These are phyloP conservation scores for Cynara cardunculus DNA, from an alignment of 129 eudicot species.

Conservation along the genomic window DNA sequence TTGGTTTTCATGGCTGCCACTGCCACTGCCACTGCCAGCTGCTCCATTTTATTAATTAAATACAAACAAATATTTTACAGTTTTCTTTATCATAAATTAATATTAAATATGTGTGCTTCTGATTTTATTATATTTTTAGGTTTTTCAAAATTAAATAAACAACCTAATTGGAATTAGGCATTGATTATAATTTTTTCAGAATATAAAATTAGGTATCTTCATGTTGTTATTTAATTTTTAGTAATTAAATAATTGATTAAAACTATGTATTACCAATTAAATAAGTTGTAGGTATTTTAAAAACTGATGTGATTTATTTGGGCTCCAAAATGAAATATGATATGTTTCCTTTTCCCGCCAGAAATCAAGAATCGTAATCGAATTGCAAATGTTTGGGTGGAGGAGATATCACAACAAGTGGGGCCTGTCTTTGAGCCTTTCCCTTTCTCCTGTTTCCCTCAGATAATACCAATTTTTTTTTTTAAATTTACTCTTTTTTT, in stretches of 20 bases:
- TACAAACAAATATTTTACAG: background rate
- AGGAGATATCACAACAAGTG: slow-evolving; percentile 27
- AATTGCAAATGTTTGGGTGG: background rate
- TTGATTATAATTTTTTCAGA: too few species aligned
- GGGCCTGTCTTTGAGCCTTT: slow-evolving; percentile 27
- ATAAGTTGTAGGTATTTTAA: too few species aligned
- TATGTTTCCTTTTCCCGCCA: slow-evolving; percentile 60
- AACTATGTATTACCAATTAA: background rate
- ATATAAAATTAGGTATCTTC: too few species aligned
- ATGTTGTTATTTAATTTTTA: too few species aligned
- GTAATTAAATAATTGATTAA: too few species aligned
- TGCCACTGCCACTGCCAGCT: too few species aligned
- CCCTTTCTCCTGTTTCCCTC: slow-evolving; percentile 32
- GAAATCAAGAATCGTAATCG: slow-evolving; percentile 25
- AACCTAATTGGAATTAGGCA: too few species aligned
- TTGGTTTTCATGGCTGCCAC: slow-evolving; percentile 16
- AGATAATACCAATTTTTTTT: background rate
- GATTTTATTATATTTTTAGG: too few species aligned
- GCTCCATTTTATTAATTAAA: background rate
- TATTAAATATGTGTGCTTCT: too few species aligned
- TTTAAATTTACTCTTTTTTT: too few species aligned
- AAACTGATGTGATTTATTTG: background rate
- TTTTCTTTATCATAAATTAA: too few species aligned
- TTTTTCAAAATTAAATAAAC: too few species aligned
- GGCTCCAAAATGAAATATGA: slow-evolving; percentile 16